Conservation (phyloP, 176 grass and related monocot genomes). For the Carex littledalei region DNA sequence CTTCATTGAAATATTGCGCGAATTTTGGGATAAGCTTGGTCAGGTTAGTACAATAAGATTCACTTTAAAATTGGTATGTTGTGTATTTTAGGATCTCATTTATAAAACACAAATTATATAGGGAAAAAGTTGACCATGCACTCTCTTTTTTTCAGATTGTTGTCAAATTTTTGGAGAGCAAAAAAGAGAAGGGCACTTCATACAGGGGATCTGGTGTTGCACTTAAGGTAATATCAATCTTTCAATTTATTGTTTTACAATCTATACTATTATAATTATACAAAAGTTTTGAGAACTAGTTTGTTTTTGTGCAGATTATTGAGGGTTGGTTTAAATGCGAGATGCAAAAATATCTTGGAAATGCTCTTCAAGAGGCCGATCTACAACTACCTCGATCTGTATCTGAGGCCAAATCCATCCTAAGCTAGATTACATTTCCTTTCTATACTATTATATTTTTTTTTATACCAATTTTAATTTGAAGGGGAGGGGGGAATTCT, state of each 20-base stretch:
- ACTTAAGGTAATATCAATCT: slow-evolving; percentile 53
- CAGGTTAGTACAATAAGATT: slow-evolving; percentile 43
- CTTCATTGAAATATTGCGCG: slow-evolving; percentile 81
- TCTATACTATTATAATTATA: not conserved
- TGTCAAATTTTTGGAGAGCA: slow-evolving; percentile 83
- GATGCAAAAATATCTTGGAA: slow-evolving; percentile 88
- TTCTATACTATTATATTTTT: not conserved
- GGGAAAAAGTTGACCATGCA: not conserved
- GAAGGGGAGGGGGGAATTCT: not conserved
- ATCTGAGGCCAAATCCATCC: slow-evolving; percentile 73
- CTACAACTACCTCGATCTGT: slow-evolving; percentile 78
- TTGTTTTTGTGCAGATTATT: slow-evolving; percentile 53
- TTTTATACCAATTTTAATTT: not conserved
- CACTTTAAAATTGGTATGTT: not conserved
- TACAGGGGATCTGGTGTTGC: slow-evolving; percentile 77
- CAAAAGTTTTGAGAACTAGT: not conserved
- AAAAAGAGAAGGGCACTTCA: slow-evolving; percentile 92
- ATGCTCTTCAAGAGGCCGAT: slow-evolving; percentile 85
- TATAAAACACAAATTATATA: not conserved
- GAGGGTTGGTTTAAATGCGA: slow-evolving; percentile 82
- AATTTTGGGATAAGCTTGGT: slow-evolving; percentile 83
- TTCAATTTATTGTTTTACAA: not conserved
- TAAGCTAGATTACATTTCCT: slow-evolving; percentile 30
- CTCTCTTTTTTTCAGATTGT: slow-evolving; percentile 40
- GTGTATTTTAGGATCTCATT: not conserved